A percentile compares a stretch with the other conserved stretches of the same genome.
Evolutionary conservation across 257 asterid species (phyloP).

Genomic region (Plectranthus barbatus): DNA sequence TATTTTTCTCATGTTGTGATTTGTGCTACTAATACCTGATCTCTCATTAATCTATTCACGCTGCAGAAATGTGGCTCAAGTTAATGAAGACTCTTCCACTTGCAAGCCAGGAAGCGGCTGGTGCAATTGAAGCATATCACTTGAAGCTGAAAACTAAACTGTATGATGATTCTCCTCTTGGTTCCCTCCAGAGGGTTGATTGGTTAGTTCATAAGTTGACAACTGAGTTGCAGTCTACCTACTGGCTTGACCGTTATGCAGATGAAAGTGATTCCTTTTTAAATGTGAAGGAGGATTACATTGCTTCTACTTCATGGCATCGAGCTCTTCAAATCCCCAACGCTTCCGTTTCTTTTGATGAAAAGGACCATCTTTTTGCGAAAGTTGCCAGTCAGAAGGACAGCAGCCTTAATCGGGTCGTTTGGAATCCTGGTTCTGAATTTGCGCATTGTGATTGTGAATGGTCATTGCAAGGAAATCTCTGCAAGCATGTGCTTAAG

Average conservation of each 20-base stretch:
- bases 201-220: conserved; percentile 98
- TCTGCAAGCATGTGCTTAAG: conserved; percentile 89
- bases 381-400: conserved; percentile 67
- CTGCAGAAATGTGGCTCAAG: conserved; percentile 93
- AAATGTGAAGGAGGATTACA: conserved; percentile 76
- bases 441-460: conserved; percentile 88
- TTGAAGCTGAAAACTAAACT: conserved; percentile 70
- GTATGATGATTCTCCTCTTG: conserved; percentile 82
- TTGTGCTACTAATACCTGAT: conserved; percentile 2
- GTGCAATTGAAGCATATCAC: conserved; percentile 96
- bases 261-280: conserved; percentile 81
- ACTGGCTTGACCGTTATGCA: conserved; percentile 96
- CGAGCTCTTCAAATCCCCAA: conserved; percentile 90
- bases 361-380: conserved; percentile 35
- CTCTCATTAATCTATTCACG: conserved; percentile 10
- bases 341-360: conserved; percentile 45
- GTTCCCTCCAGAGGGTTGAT: conserved; percentile 81
- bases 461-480: conserved; percentile 88
- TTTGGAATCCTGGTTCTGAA: conserved; percentile 97
- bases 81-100: conserved; percentile 72
- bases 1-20: not conserved
- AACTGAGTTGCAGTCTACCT: conserved; percentile 84
- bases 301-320: conserved; percentile 89
- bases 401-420: conserved; percentile 33
- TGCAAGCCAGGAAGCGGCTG: conserved; percentile 89